Evolutionary conservation across 2,329 filamentous ascomycete species (phyloP).

Genomic region (Cladosporium sp.): DNA sequence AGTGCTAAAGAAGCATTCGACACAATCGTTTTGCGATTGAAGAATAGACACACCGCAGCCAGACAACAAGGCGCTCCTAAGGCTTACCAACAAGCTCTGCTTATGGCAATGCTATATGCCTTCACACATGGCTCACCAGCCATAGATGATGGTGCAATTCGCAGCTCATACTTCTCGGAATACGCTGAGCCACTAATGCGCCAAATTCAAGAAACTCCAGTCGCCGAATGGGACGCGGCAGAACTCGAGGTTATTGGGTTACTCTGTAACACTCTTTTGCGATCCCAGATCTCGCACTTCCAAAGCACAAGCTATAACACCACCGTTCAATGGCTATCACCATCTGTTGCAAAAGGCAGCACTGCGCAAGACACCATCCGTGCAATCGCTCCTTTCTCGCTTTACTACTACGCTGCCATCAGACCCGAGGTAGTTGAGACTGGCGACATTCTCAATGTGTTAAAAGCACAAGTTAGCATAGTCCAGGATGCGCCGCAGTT

Average conservation of each 20-base stretch:
- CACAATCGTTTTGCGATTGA: conserved; percentile 57
- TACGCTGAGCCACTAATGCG: conserved; percentile 41
- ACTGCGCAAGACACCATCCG: conserved; percentile 1
- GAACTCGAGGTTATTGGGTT: conserved; percentile 58
- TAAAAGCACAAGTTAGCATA: conserved; percentile 21
- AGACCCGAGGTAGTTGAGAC: conserved; percentile 27
- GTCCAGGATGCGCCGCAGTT: conserved; percentile 20
- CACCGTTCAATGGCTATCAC: conserved; percentile 26
- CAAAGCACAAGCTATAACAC: conserved; percentile 35
- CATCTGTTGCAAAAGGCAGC: conserved; percentile 18
- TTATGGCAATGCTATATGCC: conserved; percentile 59
- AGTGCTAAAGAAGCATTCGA: conserved; percentile 60
- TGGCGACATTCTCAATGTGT: conserved; percentile 22
- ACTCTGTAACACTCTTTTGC: conserved; percentile 57
- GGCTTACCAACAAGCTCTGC: conserved; percentile 55
- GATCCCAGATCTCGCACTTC: conserved; percentile 46
- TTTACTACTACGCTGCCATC: conserved; percentile 31
- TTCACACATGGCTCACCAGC: conserved; percentile 50
- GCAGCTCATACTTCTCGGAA: conserved; percentile 42
- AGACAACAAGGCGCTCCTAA: conserved; percentile 49
- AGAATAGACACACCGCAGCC: conserved; percentile 58
- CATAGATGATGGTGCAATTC: conserved; percentile 40
- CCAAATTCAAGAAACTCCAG: conserved; percentile 32
- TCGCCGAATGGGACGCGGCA: conserved; percentile 42
- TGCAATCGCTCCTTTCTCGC: conserved; percentile 24